These are phyloP conservation scores for Xylaria arbuscula DNA, from an alignment of 2,329 filamentous ascomycete species.

Conservation along the genomic window DNA sequence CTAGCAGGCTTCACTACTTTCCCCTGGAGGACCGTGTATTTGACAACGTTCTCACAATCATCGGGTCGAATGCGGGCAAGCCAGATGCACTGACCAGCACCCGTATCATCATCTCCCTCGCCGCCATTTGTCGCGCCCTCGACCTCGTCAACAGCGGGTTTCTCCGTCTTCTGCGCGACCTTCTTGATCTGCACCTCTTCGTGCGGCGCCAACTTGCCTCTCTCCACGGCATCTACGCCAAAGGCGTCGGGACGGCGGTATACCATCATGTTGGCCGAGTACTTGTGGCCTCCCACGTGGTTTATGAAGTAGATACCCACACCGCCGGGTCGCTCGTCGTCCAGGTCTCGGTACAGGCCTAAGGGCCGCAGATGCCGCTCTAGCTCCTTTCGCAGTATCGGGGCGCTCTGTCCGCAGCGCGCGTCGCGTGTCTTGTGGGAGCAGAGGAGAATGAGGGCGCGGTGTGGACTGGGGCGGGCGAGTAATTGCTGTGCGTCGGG, in stretches of 20 bases:
- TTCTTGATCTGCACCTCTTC: conserved; percentile 53
- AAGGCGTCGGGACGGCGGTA: conserved; percentile 76
- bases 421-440: conserved; percentile 95
- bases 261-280: conserved; percentile 92
- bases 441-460: conserved; percentile 90
- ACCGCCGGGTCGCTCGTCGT: conserved; percentile 89
- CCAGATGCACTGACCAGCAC: conserved; percentile 92
- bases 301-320: conserved; percentile 97
- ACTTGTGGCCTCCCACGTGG: conserved; percentile 97
- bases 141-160: conserved; percentile 42
- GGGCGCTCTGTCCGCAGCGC: conserved; percentile 92
- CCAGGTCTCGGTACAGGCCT: conserved; percentile 85
- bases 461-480: conserved; percentile 79
- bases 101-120: conserved; percentile 55
- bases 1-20: conserved; percentile 91
- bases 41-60: conserved; percentile 92
- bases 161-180: conserved; percentile 47
- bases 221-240: conserved; percentile 60
- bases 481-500: conserved; percentile 45
- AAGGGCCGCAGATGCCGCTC: conserved; percentile 88
- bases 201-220: conserved; percentile 50
- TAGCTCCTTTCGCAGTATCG: conserved; percentile 86
- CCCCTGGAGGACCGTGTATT: conserved; percentile 89
- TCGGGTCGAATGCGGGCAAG: conserved; percentile 84
- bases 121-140: conserved; percentile 51